Evolutionary conservation across 495 filamentous ascomycete genomes (phyloP).

Genomic region (Tetracladium setigerum): DNA sequence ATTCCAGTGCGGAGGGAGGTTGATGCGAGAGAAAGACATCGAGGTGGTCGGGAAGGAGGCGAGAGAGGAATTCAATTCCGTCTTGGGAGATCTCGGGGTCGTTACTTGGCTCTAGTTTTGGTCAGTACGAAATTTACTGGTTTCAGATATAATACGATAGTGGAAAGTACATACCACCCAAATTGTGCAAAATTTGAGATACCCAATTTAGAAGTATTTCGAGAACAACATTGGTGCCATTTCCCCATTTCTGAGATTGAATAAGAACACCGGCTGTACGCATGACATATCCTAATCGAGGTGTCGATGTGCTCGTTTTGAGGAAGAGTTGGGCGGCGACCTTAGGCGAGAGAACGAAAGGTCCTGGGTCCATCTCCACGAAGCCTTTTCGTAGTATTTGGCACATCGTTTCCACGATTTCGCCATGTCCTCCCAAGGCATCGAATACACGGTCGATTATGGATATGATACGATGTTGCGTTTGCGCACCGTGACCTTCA

Average conservation of each 20-base stretch:
- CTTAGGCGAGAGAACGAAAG: slow-evolving; percentile 68
- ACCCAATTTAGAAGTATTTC: slow-evolving; percentile 55
- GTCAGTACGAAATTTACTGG: slow-evolving; percentile 4
- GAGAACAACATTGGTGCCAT: slow-evolving; percentile 31
- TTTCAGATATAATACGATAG: slow-evolving; percentile 8
- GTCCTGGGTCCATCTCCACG: slow-evolving; percentile 65
- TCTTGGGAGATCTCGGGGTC: slow-evolving; percentile 79
- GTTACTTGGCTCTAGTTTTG: slow-evolving; percentile 39
- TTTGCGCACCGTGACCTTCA: slow-evolving; percentile 38
- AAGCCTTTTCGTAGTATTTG: slow-evolving; percentile 71
- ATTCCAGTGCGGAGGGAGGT: slow-evolving; percentile 45
- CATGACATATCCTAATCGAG: slow-evolving; percentile 66
- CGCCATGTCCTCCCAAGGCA: slow-evolving; percentile 51
- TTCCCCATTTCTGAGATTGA: slow-evolving; percentile 43
- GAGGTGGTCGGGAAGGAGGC: slow-evolving; percentile 57
- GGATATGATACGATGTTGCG: slow-evolving; percentile 46
- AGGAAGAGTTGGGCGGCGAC: slow-evolving; percentile 66
- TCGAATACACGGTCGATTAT: slow-evolving; percentile 23
- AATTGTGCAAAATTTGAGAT: slow-evolving; percentile 51
- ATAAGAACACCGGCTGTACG: slow-evolving; percentile 71
- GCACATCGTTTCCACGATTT: slow-evolving; percentile 70
- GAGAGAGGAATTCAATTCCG: slow-evolving; percentile 63
- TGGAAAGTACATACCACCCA: slow-evolving; percentile 45
- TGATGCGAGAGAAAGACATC: slow-evolving; percentile 45
- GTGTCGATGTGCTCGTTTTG: slow-evolving; percentile 50